phyloP scores from a whole-genome alignment of 257 asterid genomes.

The Solanum tarapatanum region DNA sequence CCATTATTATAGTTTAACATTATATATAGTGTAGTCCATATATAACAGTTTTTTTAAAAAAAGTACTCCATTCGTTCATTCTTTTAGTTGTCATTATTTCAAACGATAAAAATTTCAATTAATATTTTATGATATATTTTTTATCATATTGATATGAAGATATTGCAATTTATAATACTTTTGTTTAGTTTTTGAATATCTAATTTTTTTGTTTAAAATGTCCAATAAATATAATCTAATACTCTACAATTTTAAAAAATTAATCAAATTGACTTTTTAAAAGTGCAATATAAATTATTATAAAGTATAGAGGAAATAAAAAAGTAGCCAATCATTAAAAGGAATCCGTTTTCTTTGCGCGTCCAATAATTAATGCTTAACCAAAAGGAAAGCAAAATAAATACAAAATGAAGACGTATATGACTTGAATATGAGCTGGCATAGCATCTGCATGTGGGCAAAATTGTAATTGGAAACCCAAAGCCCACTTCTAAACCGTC shows the following conservation, averaged over 20 bases:
- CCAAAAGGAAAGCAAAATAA: background rate
- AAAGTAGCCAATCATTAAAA: background rate
- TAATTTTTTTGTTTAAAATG: too few relatives aligned
- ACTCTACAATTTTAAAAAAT: too few relatives aligned
- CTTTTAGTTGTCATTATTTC: too few relatives aligned
- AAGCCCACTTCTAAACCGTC: background rate
- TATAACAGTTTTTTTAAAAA: background rate
- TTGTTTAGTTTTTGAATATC: too few relatives aligned
- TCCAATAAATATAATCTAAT: too few relatives aligned
- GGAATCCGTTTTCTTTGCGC: background rate
- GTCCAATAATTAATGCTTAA: background rate
- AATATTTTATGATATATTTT: too few relatives aligned
- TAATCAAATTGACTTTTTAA: too few relatives aligned
- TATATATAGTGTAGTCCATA: background rate
- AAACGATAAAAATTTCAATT: rapidly evolving
- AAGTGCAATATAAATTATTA: rapidly evolving
- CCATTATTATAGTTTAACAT: background rate
- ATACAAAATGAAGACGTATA: background rate
- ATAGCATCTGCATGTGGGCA: background rate
- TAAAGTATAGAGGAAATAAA: background rate
- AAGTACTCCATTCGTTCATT: background rate
- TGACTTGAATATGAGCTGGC: background rate
- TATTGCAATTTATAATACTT: too few relatives aligned
- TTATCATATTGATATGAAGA: too few relatives aligned
- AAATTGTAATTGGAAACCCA: background rate